Conservation (phyloP, 345 rosid species). For the Lenwebbia sp. region DNA sequence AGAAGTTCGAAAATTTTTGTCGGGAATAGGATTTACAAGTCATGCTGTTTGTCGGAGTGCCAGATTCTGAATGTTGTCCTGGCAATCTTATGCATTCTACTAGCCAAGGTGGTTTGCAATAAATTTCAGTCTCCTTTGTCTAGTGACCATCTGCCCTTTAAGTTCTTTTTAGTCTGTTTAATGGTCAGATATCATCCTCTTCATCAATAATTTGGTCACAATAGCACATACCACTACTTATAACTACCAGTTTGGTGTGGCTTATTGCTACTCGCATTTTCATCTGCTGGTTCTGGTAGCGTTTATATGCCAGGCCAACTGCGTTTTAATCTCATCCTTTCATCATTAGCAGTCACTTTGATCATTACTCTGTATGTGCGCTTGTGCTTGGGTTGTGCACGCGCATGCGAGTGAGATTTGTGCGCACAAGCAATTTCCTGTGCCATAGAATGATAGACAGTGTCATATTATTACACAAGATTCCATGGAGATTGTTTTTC, state of each 20-base stretch:
- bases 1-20: not conserved
- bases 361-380: not conserved
- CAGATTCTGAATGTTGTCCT: not conserved
- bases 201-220: not conserved
- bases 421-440: not conserved
- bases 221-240: not conserved
- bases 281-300: not conserved
- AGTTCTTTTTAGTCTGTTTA: not conserved
- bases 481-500: not conserved
- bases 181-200: not conserved
- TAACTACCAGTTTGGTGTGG: not conserved
- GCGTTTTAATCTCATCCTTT: not conserved
- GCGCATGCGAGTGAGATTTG: not conserved
- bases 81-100: not conserved
- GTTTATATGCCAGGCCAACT: not conserved
- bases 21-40: not conserved
- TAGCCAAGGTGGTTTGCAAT: not conserved
- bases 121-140: not conserved
- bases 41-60: not conserved
- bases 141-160: not conserved
- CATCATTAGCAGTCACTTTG: not conserved
- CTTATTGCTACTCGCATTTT: not conserved
- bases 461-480: not conserved
- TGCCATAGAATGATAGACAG: not conserved
- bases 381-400: fast-evolving